Conservation (phyloP, 1,284 basidiomycete species). For the Leccinum insolens region DNA sequence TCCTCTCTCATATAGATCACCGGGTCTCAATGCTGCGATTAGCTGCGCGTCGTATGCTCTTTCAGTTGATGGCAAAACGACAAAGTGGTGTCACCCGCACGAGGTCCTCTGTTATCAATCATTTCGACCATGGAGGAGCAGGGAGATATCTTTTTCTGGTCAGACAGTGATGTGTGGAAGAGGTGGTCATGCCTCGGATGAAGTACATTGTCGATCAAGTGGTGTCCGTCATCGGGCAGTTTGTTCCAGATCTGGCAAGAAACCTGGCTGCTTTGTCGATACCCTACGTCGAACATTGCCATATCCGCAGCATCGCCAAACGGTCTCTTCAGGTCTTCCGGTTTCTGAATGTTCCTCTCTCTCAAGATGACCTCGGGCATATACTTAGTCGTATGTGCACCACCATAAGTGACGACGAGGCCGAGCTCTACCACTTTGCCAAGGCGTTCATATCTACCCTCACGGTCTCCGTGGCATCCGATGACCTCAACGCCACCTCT, state of each 20-base stretch:
- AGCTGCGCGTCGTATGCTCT: conserved; percentile 74
- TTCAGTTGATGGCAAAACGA: conserved; percentile 68
- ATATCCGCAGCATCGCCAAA: conserved; percentile 85
- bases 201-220: conserved; percentile 67
- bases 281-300: conserved; percentile 86
- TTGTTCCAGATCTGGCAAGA: conserved; percentile 62
- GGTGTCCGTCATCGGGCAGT: conserved; percentile 69
- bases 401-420: conserved; percentile 77
- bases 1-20: conserved; percentile 87
- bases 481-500: conserved; percentile 54
- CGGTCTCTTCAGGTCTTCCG: conserved; percentile 92
- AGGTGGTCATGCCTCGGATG: conserved; percentile 67
- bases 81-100: conserved; percentile 48
- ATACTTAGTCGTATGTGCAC: conserved; percentile 85
- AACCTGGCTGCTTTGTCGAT: conserved; percentile 85
- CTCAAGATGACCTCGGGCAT: conserved; percentile 75
- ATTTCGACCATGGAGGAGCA: conserved; percentile 63
- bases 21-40: conserved; percentile 69
- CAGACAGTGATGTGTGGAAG: conserved; percentile 61
- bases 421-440: conserved; percentile 78
- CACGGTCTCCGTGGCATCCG: conserved; percentile 62
- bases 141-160: conserved; percentile 68
- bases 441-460: conserved; percentile 85
- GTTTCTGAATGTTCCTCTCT: conserved; percentile 76
- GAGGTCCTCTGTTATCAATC: conserved; percentile 50